Evolutionary conservation across 345 rosid species (phyloP), one percentile per base, ranked within the genome.

Genomic region (Cardamine occulta): DNA sequence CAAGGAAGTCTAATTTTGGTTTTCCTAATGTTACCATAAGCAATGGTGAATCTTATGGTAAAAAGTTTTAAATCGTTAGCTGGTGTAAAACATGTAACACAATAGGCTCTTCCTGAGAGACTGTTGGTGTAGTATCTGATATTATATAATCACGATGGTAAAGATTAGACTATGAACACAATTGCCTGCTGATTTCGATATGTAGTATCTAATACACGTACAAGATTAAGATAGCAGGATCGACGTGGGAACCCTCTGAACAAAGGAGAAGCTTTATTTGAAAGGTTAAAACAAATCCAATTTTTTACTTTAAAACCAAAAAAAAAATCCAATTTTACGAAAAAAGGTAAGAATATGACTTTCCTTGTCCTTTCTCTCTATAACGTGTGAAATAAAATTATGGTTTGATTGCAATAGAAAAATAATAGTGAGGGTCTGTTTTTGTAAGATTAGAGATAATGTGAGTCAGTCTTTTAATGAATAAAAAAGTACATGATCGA

Each of bases 191-290:
- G 31, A 52, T 55, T 37, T 29, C n/a, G 18, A 63, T 24, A 24
- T 42, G 53, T 24, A 1, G 9, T 40, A 5, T 7, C 32, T 62
- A 23, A 24, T 42, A 42, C 52, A 63, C 23, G 21, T 63, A 15
- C 21, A 32, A 63, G 35, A 44, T 63, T 13, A 32, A 63, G 35
- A 44, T 63, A 26, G 53, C 18, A 39, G 14, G 67, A 63, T 63
- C 7, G 12, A 48, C 1, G n/a, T 17, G 62, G 42, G 17, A 51
- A 35, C 32, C 40, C 39, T 51, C 51, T 62, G 29, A 37, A 24
- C 31, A 18, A 24, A 72, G 69, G 40, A 72, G 76, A 72, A 51
- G 76, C 62, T 62, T 51, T 9, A 15, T 9, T 37, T 10, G 3
- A 21, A 68, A 54, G 42, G 21, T 21, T 26, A 12, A 11, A 2